These are phyloP conservation scores for Fusarium dimerum DNA, from an alignment of 2,329 filamentous ascomycete species.

Conservation along the genomic window DNA sequence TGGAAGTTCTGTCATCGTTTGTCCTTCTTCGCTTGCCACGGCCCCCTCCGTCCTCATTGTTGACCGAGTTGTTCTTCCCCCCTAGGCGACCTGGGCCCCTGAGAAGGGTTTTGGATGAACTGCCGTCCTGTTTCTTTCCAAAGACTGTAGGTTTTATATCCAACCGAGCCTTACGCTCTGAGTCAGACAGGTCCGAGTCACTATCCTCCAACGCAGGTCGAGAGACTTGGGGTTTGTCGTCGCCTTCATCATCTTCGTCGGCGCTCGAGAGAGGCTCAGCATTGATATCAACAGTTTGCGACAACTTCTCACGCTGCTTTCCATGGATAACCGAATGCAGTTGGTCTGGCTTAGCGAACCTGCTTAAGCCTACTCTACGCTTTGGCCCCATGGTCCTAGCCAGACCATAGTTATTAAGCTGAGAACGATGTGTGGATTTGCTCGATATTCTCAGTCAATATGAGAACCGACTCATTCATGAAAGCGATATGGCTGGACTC, in stretches of 20 bases:
- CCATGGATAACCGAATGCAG: conserved; percentile 17
- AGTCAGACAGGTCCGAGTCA: conserved; percentile 27
- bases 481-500: too few relatives aligned
- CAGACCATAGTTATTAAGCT: too few relatives aligned
- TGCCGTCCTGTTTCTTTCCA: background rate
- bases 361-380: conserved; percentile 26
- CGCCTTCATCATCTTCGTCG: conserved; percentile 28
- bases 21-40: conserved; percentile 20
- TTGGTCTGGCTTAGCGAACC: conserved; percentile 2
- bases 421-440: too few relatives aligned
- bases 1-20: background rate
- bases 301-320: conserved; percentile 8
- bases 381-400: conserved; percentile 1
- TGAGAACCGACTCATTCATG: too few relatives aligned
- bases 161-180: conserved; percentile 27
- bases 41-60: conserved; percentile 1
- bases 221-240: background rate
- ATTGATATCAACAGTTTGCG: conserved; percentile 16
- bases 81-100: conserved; percentile 5
- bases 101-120: conserved; percentile 1
- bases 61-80: background rate
- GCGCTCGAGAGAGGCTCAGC: conserved; percentile 32
- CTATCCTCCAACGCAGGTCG: background rate
- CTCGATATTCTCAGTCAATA: too few relatives aligned
- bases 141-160: conserved; percentile 40